A percentile compares a stretch with the other conserved stretches of the same genome.
Evolutionary conservation across 139 green algal genomes (phyloP).

Genomic region (Coccomyxa sp.): DNA sequence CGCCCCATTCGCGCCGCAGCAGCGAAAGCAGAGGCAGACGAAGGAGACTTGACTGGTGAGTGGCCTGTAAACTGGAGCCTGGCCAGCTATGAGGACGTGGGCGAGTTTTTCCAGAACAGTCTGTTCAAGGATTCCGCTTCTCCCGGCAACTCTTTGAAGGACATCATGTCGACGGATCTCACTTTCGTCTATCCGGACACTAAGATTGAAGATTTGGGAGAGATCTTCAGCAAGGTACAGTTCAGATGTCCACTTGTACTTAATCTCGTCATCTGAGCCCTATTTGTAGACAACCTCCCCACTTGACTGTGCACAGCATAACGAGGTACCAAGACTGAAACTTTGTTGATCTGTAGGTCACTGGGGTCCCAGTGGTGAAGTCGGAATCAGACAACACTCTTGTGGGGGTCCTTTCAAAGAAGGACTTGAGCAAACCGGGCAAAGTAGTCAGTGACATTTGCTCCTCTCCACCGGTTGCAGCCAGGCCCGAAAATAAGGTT

Average conservation of each 20-base stretch:
- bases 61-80: slow-evolving; percentile 37
- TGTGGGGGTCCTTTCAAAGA: slow-evolving; percentile 32
- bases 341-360: slow-evolving; percentile 4
- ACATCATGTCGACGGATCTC: slow-evolving; percentile 27
- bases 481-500: slow-evolving; percentile 18
- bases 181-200: slow-evolving; percentile 18
- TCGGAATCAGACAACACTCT: slow-evolving; percentile 19
- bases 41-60: slow-evolving; percentile 12
- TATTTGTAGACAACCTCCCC: no score
- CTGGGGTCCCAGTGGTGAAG: slow-evolving; percentile 29
- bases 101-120: slow-evolving; percentile 32
- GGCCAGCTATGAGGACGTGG: slow-evolving; percentile 26
- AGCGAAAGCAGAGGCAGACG: not conserved
- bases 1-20: no score
- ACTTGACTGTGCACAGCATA: no score
- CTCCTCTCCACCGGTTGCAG: slow-evolving; percentile 15
- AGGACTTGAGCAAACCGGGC: slow-evolving; percentile 27
- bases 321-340: no score
- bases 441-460: slow-evolving; percentile 11
- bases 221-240: slow-evolving; percentile 8
- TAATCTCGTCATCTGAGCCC: no score
- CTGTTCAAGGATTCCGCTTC: slow-evolving; percentile 28
- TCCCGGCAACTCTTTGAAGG: slow-evolving; percentile 12
- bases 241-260: no score
- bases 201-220: slow-evolving; percentile 1